Base-by-base conservation (phyloP, 306 rosid genomes). In the Astragalus membranaceus region DNA sequence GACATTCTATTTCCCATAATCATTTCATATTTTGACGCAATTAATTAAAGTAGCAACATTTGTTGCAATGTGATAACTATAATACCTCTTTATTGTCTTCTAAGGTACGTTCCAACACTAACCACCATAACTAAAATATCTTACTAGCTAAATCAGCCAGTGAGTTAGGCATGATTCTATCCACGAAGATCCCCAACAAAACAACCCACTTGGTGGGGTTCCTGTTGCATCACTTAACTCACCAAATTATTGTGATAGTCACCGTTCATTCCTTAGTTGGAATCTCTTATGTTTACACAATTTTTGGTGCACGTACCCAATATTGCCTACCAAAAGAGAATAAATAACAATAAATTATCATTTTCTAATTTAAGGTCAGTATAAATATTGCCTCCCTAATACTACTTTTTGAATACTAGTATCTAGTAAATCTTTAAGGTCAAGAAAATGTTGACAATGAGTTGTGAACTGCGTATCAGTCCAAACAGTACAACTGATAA, bases 241-340 rank as follows among this genome's bases (percentile, higher is more conserved):
- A 43, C 76, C 72, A 52, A 62, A 62, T 77, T 77, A 70, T 69
- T 62, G 43, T 55, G 15, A 70, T 65, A 62, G 10, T 49, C 54
- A 77, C 77, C 72, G 3, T 29, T 60, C 58, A 64, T 48, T 65
- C 63, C 64, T 26, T 29, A 16, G 12, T 49, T 50, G 65, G 59
- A 72, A 56, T 78, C 82, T 57, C 78, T 78, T 64, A 64, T 64
- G 30, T 71, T 71, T 72, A 55, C 81, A 77, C 61, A 62, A 70
- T 46, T 67, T 47, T 36, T 47, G 68, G 46, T 75, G 29, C 49
- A 74, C 37, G 26, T 39, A n/a, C 26, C 61, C 76, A 43, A 13
- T 33, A 10, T 43, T 41, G 13, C 13, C 69, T 67, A 59, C 61
- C 46, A 26, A 13, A 67, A 35, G 5, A 11, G 16, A 26, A 26